These are phyloP conservation scores for Lentinula novae-zelandiae DNA, from an alignment of 1,284 basidiomycete genomes.

Conservation along the genomic window DNA sequence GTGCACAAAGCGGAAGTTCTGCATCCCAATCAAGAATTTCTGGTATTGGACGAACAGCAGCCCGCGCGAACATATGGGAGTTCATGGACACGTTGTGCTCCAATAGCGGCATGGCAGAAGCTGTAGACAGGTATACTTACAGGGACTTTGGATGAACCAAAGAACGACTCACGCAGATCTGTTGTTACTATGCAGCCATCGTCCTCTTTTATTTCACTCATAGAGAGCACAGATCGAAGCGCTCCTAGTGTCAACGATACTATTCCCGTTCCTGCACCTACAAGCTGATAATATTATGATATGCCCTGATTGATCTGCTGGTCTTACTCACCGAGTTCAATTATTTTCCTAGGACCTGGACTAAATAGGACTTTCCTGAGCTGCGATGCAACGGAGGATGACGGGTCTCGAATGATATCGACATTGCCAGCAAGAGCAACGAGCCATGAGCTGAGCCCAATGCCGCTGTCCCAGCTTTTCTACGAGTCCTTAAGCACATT, in stretches of 20 bases:
- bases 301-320: not conserved
- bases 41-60: slow-evolving; percentile 17
- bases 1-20: slow-evolving; percentile 43
- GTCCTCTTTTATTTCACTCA: slow-evolving; percentile 13
- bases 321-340: slow-evolving; percentile 62
- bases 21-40: slow-evolving; percentile 76
- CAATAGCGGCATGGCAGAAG: slow-evolving; percentile 76
- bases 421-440: slow-evolving; percentile 27
- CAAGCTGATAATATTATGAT: not conserved
- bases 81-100: slow-evolving; percentile 66
- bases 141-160: not conserved
- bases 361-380: slow-evolving; percentile 37
- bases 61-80: slow-evolving; percentile 25
- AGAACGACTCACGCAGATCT: slow-evolving; percentile 63
- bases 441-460: slow-evolving; percentile 78
- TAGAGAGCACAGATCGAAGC: slow-evolving; percentile 33
- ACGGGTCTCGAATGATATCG: not conserved
- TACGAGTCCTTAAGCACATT: slow-evolving; percentile 31
- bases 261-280: slow-evolving; percentile 81
- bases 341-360: slow-evolving; percentile 32
- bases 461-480: slow-evolving; percentile 93
- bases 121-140: slow-evolving; percentile 32
- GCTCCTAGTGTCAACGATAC: slow-evolving; percentile 67
- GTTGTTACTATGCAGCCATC: slow-evolving; percentile 56
- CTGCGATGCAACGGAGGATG: slow-evolving; percentile 16